Percentiles rank a stretch among this genome's conserved stretches.
These are phyloP conservation scores for Croton laevigatus DNA, from an alignment of 441 rosid genomes.

Conservation along the genomic window DNA sequence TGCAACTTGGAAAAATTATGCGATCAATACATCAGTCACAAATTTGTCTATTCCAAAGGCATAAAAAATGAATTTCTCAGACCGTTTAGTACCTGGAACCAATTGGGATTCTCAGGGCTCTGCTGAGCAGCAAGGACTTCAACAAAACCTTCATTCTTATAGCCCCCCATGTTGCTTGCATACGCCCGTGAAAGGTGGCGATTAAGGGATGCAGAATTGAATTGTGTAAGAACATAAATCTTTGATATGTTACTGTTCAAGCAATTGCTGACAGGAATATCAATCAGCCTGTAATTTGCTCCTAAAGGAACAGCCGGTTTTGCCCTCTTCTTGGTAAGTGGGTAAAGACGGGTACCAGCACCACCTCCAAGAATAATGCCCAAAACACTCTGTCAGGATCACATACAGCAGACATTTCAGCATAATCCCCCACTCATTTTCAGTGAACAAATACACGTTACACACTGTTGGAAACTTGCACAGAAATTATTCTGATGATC, in stretches of 20 bases:
- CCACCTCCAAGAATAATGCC: slow-evolving; percentile 97
- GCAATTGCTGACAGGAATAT: slow-evolving; percentile 95
- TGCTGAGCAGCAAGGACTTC: slow-evolving; percentile 98
- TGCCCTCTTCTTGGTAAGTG: slow-evolving; percentile 92
- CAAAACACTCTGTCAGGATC: slow-evolving; percentile 69
- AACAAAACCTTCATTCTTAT: slow-evolving; percentile 94
- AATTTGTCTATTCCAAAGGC: neutral
- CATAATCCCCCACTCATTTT: neutral
- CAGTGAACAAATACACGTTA: neutral
- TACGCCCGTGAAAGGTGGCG: slow-evolving; percentile 92
- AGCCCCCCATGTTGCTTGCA: slow-evolving; percentile 94
- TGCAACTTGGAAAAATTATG: neutral
- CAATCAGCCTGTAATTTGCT: slow-evolving; percentile 88
- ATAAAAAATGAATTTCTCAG: no score
- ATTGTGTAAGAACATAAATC: slow-evolving; percentile 92
- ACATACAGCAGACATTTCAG: slow-evolving; percentile 4
- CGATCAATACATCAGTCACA: neutral
- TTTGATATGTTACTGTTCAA: slow-evolving; percentile 87
- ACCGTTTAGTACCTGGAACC: slow-evolving; percentile 70
- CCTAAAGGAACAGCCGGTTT: slow-evolving; percentile 95
- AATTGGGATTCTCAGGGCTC: slow-evolving; percentile 95
- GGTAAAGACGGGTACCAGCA: slow-evolving; percentile 92
- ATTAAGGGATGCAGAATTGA: slow-evolving; percentile 90
- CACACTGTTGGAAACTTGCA: neutral
- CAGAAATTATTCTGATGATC: neutral